phyloP scores from a whole-genome alignment of 495 filamentous ascomycete genomes.

The Neurospora sp. region DNA sequence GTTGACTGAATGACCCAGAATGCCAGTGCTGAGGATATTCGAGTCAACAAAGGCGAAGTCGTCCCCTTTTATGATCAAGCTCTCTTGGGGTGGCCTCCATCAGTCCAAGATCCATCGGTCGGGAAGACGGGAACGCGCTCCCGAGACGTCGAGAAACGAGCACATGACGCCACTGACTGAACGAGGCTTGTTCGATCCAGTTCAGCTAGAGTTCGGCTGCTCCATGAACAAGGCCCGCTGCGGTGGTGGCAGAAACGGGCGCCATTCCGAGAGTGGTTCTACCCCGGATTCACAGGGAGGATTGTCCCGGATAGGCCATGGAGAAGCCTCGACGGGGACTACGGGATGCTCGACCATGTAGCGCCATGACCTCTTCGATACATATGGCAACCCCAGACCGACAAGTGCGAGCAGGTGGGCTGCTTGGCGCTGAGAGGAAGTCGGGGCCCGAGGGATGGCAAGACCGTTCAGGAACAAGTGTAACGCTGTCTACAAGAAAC shows the following conservation, averaged over 20 bases:
- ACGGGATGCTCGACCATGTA: neutral
- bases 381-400: neutral
- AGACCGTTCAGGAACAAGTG: slow-evolving; percentile 2
- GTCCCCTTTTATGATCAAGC: neutral
- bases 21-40: slow-evolving; percentile 1
- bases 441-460: neutral
- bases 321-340: slow-evolving; percentile 2
- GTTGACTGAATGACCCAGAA: neutral
- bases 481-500: slow-evolving; percentile 13
- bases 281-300: slow-evolving; percentile 4
- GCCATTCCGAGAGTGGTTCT: neutral
- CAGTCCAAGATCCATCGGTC: neutral
- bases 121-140: slow-evolving; percentile 19
- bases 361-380: neutral
- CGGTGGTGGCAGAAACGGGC: neutral
- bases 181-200: neutral
- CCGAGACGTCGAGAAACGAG: slow-evolving; percentile 1
- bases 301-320: slow-evolving; percentile 10
- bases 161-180: neutral
- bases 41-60: neutral
- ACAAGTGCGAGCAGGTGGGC: neutral
- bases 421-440: slow-evolving; percentile 1
- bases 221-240: neutral
- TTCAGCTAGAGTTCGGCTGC: neutral
- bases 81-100: neutral